A percentile compares a stretch with the other conserved stretches of the same genome.
These are phyloP conservation scores for Cnidoscolus chayamansa DNA, from an alignment of 441 rosid genomes.

Conservation along the genomic window DNA sequence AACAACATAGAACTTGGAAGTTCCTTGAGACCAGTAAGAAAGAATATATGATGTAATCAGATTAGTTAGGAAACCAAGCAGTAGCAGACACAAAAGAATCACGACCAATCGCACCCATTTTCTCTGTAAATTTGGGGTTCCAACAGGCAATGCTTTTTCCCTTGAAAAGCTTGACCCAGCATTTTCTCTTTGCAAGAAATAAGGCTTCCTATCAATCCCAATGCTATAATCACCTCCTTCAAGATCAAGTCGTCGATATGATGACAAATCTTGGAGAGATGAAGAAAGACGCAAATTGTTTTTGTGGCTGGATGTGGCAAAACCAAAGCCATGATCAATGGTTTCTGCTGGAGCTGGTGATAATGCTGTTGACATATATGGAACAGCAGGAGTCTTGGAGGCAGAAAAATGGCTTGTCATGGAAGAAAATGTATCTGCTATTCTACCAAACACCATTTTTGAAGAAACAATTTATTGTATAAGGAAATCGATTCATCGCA, in stretches of 20 bases:
- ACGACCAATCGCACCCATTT: slow-evolving; percentile 57
- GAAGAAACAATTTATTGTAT: neutral
- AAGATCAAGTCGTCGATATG: slow-evolving; percentile 48
- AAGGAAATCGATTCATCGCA: slow-evolving; percentile 18
- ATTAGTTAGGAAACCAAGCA: slow-evolving; percentile 57
- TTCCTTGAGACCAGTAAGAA: slow-evolving; percentile 70
- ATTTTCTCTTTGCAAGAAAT: slow-evolving; percentile 54
- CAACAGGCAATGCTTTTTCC: slow-evolving; percentile 55
- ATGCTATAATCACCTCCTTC: slow-evolving; percentile 44
- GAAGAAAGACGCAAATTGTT: slow-evolving; percentile 66
- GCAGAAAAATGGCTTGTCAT: slow-evolving; percentile 34
- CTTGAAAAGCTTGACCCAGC: slow-evolving; percentile 70
- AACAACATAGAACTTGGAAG: slow-evolving; percentile 79
- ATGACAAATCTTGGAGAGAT: slow-evolving; percentile 86
- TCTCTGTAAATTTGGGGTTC: slow-evolving; percentile 46
- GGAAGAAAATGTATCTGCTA: slow-evolving; percentile 45
- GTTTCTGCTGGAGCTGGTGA: slow-evolving; percentile 39
- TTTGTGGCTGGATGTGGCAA: slow-evolving; percentile 44
- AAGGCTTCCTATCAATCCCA: slow-evolving; percentile 40
- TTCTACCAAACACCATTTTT: slow-evolving; percentile 58
- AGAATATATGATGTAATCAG: slow-evolving; percentile 48
- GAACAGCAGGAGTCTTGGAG: slow-evolving; percentile 42
- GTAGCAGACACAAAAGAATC: slow-evolving; percentile 50
- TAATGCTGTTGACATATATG: slow-evolving; percentile 46
- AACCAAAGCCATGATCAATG: slow-evolving; percentile 33